Conservation (phyloP, 768 basidiomycete species). For the Serendipita sp. region DNA sequence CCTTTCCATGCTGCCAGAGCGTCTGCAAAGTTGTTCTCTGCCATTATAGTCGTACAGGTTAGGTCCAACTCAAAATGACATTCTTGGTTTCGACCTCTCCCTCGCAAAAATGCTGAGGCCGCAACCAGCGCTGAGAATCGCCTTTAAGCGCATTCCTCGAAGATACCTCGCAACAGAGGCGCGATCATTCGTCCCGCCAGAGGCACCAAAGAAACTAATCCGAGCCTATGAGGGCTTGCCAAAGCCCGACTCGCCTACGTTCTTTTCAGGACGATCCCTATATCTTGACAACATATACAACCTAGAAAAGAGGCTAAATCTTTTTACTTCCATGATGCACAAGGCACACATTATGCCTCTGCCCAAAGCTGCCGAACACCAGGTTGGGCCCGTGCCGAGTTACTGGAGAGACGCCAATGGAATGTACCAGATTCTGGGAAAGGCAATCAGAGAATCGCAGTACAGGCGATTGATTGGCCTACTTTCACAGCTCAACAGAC, state of each 20-base stretch:
- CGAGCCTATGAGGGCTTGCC: conserved; percentile 10
- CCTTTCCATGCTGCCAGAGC: conserved; percentile 88
- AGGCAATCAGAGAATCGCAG: conserved; percentile 46
- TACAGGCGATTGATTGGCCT: conserved; percentile 48
- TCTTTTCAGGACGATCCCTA: conserved; percentile 64
- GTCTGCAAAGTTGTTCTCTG: conserved; percentile 78
- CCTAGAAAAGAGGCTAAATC: conserved; percentile 46
- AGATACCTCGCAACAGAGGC: neutral
- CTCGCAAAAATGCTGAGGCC: neutral
- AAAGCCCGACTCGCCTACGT: conserved; percentile 51
- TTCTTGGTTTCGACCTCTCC: neutral
- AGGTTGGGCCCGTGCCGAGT: conserved; percentile 39
- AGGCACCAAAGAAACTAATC: conserved; percentile 15
- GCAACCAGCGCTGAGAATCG: neutral
- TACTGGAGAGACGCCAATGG: conserved; percentile 54
- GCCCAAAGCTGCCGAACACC: conserved; percentile 46
- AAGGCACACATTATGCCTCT: conserved; percentile 59
- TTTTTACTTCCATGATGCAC: conserved; percentile 42
- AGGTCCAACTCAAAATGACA: neutral
- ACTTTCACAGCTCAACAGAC: conserved; percentile 49
- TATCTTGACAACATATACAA: conserved; percentile 57
- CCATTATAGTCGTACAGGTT: conserved; percentile 11
- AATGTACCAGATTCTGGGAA: conserved; percentile 39
- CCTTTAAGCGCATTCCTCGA: neutral
- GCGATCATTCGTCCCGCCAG: conserved; percentile 21